phyloP scores from a whole-genome alignment of 1,139 yeast genomes.

The Zygosaccharomyces sapae region DNA sequence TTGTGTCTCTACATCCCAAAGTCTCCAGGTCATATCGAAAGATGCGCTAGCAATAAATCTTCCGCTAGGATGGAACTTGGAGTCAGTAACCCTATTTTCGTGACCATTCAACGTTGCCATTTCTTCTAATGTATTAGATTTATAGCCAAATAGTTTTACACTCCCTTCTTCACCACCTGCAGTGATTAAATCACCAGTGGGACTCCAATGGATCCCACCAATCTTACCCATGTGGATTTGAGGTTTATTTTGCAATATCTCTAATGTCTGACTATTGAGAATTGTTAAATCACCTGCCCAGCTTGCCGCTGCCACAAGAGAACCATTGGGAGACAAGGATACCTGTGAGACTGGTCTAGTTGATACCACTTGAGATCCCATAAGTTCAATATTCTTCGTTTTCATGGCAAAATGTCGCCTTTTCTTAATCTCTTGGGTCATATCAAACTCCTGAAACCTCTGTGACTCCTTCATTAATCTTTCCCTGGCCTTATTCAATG shows the following conservation, averaged over 20 bases:
- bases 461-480: slow-evolving; percentile 38
- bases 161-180: slow-evolving; percentile 68
- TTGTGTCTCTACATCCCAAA: slow-evolving; percentile 66
- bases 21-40: slow-evolving; percentile 81
- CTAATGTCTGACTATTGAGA: slow-evolving; percentile 42
- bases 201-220: slow-evolving; percentile 67
- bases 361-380: slow-evolving; percentile 68
- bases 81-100: slow-evolving; percentile 52
- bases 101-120: slow-evolving; percentile 40
- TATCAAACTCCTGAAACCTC: slow-evolving; percentile 14
- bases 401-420: slow-evolving; percentile 46
- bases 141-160: slow-evolving; percentile 46
- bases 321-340: slow-evolving; percentile 41
- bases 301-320: slow-evolving; percentile 60
- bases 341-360: slow-evolving; percentile 66
- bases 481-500: slow-evolving; percentile 45
- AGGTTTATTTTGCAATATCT: slow-evolving; percentile 30
- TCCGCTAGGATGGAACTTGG: slow-evolving; percentile 64
- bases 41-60: slow-evolving; percentile 64
- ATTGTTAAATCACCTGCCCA: slow-evolving; percentile 77
- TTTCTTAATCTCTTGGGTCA: slow-evolving; percentile 39
- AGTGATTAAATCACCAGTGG: slow-evolving; percentile 36
- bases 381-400: slow-evolving; percentile 43
- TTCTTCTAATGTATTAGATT: slow-evolving; percentile 20
- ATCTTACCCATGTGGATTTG: slow-evolving; percentile 55